Percentiles rank a stretch among this genome's conserved stretches.
Evolutionary conservation across 768 basidiomycete genomes (phyloP).

Genomic region (Mycena amicta): DNA sequence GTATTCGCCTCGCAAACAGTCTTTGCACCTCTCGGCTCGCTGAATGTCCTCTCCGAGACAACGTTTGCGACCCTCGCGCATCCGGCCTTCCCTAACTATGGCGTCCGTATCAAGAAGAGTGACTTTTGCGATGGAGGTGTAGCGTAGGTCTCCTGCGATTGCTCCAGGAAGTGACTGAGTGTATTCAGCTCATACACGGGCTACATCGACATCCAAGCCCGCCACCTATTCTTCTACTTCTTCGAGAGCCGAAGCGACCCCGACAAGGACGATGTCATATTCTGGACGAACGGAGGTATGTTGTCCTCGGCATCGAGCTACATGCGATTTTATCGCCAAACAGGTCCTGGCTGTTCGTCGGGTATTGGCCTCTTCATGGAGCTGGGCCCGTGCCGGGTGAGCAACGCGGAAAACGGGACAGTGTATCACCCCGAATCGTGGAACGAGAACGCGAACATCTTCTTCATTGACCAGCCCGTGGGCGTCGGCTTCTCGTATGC

Average conservation of each 20-base stretch:
- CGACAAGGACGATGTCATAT: constrained; percentile 46
- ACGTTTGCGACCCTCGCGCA: constrained; percentile 32
- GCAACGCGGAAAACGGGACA: constrained; percentile 39
- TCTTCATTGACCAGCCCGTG: constrained; percentile 50
- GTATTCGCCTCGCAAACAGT: background rate
- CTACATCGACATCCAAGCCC: constrained; percentile 50
- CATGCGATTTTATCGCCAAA: background rate
- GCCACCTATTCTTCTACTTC: constrained; percentile 58
- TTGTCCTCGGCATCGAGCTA: background rate
- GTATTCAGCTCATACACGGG: constrained; percentile 44
- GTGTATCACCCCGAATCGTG: constrained; percentile 48
- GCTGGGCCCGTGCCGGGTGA: constrained; percentile 48
- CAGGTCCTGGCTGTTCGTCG: constrained; percentile 9
- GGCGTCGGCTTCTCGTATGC: constrained; percentile 52
- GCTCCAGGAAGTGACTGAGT: background rate
- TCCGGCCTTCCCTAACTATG: constrained; percentile 45
- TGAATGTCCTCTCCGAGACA: constrained; percentile 5
- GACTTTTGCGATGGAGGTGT: constrained; percentile 40
- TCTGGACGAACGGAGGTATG: constrained; percentile 55
- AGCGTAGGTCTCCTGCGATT: constrained; percentile 29
- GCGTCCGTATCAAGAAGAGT: constrained; percentile 40
- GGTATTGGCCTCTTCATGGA: constrained; percentile 8
- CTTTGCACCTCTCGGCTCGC: background rate
- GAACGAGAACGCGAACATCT: constrained; percentile 51
- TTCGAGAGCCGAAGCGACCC: constrained; percentile 55